Percentiles rank a stretch among this genome's conserved stretches.
Conservation (phyloP, 148 eudicot species). For the Rhododendron simsii region DNA sequence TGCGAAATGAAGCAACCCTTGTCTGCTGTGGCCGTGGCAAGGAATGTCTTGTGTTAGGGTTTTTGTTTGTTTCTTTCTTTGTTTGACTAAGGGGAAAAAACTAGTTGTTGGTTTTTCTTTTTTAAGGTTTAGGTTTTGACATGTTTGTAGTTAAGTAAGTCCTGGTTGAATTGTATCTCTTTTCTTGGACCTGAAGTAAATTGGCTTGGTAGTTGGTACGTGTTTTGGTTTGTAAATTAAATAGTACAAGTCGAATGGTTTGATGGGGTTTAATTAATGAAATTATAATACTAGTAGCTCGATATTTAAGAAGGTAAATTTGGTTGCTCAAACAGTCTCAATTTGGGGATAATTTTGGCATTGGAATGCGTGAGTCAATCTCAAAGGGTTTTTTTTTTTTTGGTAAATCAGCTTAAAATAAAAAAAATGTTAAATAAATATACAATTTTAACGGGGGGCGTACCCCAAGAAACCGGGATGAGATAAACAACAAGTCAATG, state of each 20-base stretch:
- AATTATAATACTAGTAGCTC: neutral
- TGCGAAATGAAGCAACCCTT: constrained; percentile 65
- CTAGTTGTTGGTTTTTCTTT: neutral
- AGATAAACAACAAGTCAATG: too few species aligned
- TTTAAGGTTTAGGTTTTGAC: neutral
- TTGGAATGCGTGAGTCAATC: too few species aligned
- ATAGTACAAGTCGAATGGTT: neutral
- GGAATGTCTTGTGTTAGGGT: constrained; percentile 22
- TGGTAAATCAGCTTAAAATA: too few species aligned
- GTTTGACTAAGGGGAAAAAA: neutral
- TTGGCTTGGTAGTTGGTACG: neutral
- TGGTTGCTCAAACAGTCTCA: neutral
- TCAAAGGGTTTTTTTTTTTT: too few species aligned
- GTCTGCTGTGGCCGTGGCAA: constrained; percentile 30
- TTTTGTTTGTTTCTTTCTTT: neutral
- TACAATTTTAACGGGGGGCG: too few species aligned
- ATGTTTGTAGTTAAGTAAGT: neutral
- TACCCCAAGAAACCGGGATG: too few species aligned
- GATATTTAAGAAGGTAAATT: neutral
- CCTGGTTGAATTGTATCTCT: neutral
- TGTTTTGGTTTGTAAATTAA: neutral
- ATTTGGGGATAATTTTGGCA: too few species aligned
- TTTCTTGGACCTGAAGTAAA: too few species aligned
- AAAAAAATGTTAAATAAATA: too few species aligned
- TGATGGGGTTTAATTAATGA: too few species aligned